These are phyloP conservation scores for Yarrowia hollandica DNA, from an alignment of 805 yeast genomes.

Conservation along the genomic window DNA sequence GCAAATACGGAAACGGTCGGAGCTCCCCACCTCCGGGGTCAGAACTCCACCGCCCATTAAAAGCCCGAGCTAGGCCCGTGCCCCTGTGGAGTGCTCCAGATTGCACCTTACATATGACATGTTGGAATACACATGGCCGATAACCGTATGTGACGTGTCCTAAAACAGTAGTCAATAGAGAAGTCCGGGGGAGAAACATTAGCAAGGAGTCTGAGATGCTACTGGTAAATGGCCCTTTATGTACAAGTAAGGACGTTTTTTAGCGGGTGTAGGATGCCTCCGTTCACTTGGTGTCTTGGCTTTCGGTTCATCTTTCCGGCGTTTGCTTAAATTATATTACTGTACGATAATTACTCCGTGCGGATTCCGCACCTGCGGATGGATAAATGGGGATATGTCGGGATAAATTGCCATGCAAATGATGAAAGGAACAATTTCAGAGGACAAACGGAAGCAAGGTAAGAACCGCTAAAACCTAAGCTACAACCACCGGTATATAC, in stretches of 20 bases:
- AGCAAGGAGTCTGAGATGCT: too few relatives aligned
- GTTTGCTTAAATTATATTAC: not conserved
- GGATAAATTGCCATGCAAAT: conserved; percentile 2
- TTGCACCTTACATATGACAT: not conserved
- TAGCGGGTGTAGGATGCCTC: too few relatives aligned
- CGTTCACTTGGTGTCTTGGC: too few relatives aligned
- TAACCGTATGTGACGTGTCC: conserved; percentile 17
- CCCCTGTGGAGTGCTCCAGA: conserved; percentile 15
- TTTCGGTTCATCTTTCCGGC: not conserved
- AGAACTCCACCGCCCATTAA: too few relatives aligned
- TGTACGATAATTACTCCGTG: not conserved
- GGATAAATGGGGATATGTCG: conserved; percentile 13
- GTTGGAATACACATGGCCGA: conserved; percentile 21
- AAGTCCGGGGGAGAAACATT: too few relatives aligned
- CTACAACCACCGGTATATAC: too few relatives aligned
- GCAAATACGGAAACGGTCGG: too few relatives aligned
- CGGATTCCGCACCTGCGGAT: conserved; percentile 24
- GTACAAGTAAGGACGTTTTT: too few relatives aligned
- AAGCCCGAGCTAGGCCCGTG: not conserved
- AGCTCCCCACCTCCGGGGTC: too few relatives aligned
- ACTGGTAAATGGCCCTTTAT: too few relatives aligned
- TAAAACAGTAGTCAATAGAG: conserved; percentile 3
- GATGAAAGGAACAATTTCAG: not conserved
- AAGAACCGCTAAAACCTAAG: not conserved
- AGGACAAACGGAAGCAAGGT: not conserved